Evolutionary conservation across 2,329 filamentous ascomycete genomes (phyloP).

Genomic region (Pseudogymnoascus sp.): DNA sequence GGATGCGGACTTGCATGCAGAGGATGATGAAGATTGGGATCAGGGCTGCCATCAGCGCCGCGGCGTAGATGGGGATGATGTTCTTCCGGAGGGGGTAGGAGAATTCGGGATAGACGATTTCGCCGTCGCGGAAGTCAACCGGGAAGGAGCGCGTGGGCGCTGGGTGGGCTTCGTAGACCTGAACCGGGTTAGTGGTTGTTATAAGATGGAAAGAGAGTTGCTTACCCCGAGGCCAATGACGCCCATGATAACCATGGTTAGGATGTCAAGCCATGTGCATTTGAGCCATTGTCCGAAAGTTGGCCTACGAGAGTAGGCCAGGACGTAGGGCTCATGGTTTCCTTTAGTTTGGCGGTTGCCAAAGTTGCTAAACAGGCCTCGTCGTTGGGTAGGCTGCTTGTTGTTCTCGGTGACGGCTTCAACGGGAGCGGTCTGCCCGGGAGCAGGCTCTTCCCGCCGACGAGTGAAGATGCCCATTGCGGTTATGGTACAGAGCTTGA

Average conservation of each 20-base stretch:
- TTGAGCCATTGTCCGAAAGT: slow-evolving; percentile 65
- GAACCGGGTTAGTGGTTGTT: not conserved
- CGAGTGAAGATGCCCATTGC: slow-evolving; percentile 21
- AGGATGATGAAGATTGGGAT: slow-evolving; percentile 61
- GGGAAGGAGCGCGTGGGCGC: slow-evolving; percentile 64
- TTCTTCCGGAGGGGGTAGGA: slow-evolving; percentile 64
- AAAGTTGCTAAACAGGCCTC: not conserved
- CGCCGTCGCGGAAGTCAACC: slow-evolving; percentile 57
- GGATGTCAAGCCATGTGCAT: slow-evolving; percentile 57
- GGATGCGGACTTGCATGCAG: slow-evolving; percentile 59
- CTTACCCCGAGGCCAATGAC: slow-evolving; percentile 59
- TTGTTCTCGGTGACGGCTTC: slow-evolving; percentile 2
- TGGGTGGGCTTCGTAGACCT: slow-evolving; percentile 58
- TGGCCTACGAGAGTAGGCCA: slow-evolving; percentile 33
- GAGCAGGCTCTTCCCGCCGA: slow-evolving; percentile 9
- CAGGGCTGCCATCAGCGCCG: slow-evolving; percentile 57
- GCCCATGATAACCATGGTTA: slow-evolving; percentile 61
- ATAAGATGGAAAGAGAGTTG: slow-evolving; percentile 10
- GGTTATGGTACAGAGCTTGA: slow-evolving; percentile 4
- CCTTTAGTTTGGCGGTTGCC: not conserved
- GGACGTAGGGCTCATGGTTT: not conserved
- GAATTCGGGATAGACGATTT: slow-evolving; percentile 63
- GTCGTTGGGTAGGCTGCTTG: slow-evolving; percentile 2
- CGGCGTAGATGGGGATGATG: slow-evolving; percentile 64
- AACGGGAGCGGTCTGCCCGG: not conserved